Base-by-base conservation (phyloP, 495 filamentous ascomycete species). In the Apodospora peruviana region DNA sequence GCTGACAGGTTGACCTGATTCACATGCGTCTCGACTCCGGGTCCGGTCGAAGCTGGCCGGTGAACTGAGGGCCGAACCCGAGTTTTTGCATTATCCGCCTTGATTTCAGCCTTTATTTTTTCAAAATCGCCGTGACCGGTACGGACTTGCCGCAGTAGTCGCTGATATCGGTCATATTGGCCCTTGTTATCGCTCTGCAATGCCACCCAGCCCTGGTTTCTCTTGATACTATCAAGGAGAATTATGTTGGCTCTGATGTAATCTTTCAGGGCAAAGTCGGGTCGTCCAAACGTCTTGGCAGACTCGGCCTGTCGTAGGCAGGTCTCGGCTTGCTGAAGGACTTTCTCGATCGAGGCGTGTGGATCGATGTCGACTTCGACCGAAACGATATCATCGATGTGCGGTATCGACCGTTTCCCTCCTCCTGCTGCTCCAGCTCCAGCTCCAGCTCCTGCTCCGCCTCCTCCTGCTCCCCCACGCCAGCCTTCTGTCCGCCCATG, bases 221-320 rank as follows among this genome's bases (percentile, higher is more conserved):
- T 73, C 51, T 70, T 73, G n/a, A 66, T 67, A 23, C 84, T 70
- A 34, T 91, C 77, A 19, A 87, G 73, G 27, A 85, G 74, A 49
- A 97, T 83, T 40, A 87, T 83, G 38, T 76, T 87, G 20, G 91
- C 85, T 35, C 83, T 79, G 43, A 96, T 75, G 65, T 87, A 97
- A 40, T 95, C 87, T 21, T 72, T 67, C 7, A 79, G 58, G 7
- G 75, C 77, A 18, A 75, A 32, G 45, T 78, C 76, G 4, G 68
- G 71, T n/a, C 73, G 62, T 11, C 65, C 60, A 55, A 83, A 80
- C 27, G 79, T 72, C 39, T 74, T 60, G 35, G 64, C 62, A 11
- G 74, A 74, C 20, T 70, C 72, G 11, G 81, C 79, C 59, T 77
- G 72, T 36, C 67, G 69, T 32, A 80, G 65, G 25, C 64, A 68